Evolutionary conservation across 2,329 filamentous ascomycete genomes (phyloP).

Genomic region (Trichoderma lentiforme): DNA sequence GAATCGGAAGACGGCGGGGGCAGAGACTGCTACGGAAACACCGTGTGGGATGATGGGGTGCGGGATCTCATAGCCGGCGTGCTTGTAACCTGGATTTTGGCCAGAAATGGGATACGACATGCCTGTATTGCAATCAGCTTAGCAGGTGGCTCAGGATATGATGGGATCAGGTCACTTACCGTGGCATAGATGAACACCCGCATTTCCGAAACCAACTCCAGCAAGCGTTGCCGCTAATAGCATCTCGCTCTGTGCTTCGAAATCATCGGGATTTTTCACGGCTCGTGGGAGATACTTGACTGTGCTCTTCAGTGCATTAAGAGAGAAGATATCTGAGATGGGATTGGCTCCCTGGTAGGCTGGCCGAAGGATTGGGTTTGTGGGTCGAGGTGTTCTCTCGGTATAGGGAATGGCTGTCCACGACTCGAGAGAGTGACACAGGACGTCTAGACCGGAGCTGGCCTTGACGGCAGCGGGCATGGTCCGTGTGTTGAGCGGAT

Average conservation of each 20-base stretch:
- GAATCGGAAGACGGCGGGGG: constrained; percentile 91
- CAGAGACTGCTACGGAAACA: constrained; percentile 89
- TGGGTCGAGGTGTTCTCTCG: constrained; percentile 76
- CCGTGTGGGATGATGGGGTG: constrained; percentile 88
- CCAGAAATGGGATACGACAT: constrained; percentile 98
- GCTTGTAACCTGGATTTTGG: constrained; percentile 86
- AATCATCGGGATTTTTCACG: constrained; percentile 82
- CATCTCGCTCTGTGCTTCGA: constrained; percentile 94
- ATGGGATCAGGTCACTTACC: constrained; percentile 38
- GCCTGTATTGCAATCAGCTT: constrained; percentile 42
- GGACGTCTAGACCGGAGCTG: constrained; percentile 85
- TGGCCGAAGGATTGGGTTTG: constrained; percentile 85
- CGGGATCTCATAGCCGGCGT: constrained; percentile 77
- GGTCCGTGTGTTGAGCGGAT: constrained; percentile 85
- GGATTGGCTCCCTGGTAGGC: constrained; percentile 97
- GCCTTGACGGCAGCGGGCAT: constrained; percentile 96
- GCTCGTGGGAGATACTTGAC: constrained; percentile 91
- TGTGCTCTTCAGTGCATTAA: constrained; percentile 77
- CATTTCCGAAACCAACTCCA: constrained; percentile 95
- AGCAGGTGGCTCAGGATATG: background rate
- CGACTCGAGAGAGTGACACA: constrained; percentile 92
- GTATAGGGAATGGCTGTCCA: constrained; percentile 97
- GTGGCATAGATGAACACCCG: constrained; percentile 79
- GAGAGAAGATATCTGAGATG: constrained; percentile 94
- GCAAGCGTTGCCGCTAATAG: constrained; percentile 89